phyloP scores from a whole-genome alignment of 225 moss, liverwort and hornwort genomes.

The Marchantia paleacea region DNA sequence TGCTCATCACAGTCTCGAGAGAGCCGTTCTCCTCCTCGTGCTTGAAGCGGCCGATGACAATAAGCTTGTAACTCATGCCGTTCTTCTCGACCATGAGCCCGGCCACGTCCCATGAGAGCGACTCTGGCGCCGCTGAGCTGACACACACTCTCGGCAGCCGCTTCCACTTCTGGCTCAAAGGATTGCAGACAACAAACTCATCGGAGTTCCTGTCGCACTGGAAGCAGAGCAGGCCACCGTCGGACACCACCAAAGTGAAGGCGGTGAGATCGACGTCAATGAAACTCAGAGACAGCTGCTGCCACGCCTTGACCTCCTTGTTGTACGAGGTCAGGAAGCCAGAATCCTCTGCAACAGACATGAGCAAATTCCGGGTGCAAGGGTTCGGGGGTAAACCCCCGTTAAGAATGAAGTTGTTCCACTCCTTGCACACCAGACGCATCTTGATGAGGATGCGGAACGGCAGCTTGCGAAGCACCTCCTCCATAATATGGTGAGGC shows the following conservation, averaged over 20 bases:
- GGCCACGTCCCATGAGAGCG: conserved; percentile 16
- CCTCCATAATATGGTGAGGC: conserved; percentile 19
- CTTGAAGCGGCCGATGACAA: conserved; percentile 13
- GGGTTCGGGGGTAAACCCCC: conserved; percentile 3
- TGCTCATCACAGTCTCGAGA: background rate
- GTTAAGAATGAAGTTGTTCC: conserved; percentile 16
- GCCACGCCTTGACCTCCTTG: conserved; percentile 8
- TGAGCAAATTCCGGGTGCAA: background rate
- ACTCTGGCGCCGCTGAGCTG: background rate
- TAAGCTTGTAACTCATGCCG: conserved; percentile 18
- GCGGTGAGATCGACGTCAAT: conserved; percentile 2
- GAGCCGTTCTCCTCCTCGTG: background rate
- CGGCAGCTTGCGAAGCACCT: conserved; percentile 18
- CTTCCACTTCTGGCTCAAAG: conserved; percentile 18
- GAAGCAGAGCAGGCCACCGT: conserved; percentile 24
- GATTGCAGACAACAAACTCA: conserved; percentile 16
- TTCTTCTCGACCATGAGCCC: conserved; percentile 15
- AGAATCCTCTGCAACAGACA: conserved; percentile 12
- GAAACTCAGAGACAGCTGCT: conserved; percentile 8
- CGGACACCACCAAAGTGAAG: conserved; percentile 19
- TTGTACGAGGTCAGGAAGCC: conserved; percentile 17
- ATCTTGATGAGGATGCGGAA: conserved; percentile 4
- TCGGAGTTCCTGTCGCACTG: conserved; percentile 18
- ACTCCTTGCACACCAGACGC: conserved; percentile 19
- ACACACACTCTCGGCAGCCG: background rate